A percentile compares a stretch with the other conserved stretches of the same genome.
Evolutionary conservation across 306 rosid genomes (phyloP).

Genomic region (Vigna mungo): DNA sequence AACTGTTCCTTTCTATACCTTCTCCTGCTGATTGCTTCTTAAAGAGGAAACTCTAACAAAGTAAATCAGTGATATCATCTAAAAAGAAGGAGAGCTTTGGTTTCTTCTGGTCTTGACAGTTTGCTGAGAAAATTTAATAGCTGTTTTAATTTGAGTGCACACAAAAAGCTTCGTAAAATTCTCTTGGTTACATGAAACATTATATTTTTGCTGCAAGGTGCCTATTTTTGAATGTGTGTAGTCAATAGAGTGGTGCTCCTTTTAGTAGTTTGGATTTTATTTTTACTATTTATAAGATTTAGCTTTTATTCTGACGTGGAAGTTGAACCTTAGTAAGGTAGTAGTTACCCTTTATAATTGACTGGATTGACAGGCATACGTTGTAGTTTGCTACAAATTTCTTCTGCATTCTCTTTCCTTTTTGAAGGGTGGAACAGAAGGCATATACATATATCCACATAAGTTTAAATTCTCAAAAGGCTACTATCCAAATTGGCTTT

Average conservation of each 20-base stretch:
- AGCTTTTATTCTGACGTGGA: constrained; percentile 15
- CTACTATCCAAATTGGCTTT: too few relatives aligned
- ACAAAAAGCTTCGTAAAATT: constrained; percentile 34
- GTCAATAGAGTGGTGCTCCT: not conserved
- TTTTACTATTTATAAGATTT: constrained; percentile 30
- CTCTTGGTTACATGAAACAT: not conserved
- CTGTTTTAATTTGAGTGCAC: constrained; percentile 6
- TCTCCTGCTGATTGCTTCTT: constrained; percentile 24
- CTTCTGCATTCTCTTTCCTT: too few relatives aligned
- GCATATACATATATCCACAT: too few relatives aligned
- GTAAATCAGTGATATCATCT: constrained; percentile 4
- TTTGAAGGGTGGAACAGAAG: too few relatives aligned
- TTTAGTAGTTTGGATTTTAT: not conserved
- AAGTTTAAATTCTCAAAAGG: too few relatives aligned
- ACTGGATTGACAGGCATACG: not conserved
- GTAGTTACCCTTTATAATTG: constrained; percentile 4
- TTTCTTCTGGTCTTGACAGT: constrained; percentile 8
- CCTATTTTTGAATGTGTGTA: constrained; percentile 19
- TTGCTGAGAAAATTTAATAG: constrained; percentile 26
- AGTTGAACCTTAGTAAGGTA: not conserved
- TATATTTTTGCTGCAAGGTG: constrained; percentile 24
- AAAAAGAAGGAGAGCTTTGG: constrained; percentile 7
- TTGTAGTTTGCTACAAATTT: not conserved
- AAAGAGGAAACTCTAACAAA: constrained; percentile 17
- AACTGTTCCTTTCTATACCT: constrained; percentile 22